Conservation (phyloP, 805 yeast species). For the Yarrowia keelungensis region DNA sequence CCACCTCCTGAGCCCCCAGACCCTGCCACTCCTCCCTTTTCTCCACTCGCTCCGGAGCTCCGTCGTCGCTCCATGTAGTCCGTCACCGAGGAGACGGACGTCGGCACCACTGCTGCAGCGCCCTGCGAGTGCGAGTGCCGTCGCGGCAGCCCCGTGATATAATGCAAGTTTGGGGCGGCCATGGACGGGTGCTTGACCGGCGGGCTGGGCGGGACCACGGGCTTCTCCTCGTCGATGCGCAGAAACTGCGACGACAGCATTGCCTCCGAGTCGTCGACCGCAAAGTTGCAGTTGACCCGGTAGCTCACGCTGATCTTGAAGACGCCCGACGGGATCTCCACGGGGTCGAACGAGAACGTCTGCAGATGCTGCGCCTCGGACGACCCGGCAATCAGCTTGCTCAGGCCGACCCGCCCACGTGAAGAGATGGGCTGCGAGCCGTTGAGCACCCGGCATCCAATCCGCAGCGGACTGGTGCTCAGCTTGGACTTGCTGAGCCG, state of each 20-base stretch:
- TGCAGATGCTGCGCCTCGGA: constrained; percentile 3
- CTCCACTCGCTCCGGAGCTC: constrained; percentile 18
- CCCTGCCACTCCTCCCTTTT: neutral
- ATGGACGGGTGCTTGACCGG: constrained; percentile 72
- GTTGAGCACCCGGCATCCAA: constrained; percentile 69
- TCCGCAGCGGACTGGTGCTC: constrained; percentile 52
- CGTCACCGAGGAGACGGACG: constrained; percentile 16
- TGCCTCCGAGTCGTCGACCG: constrained; percentile 70
- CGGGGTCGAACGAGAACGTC: constrained; percentile 61
- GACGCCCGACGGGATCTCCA: constrained; percentile 77
- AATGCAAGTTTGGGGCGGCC: constrained; percentile 48
- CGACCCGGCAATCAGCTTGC: constrained; percentile 58
- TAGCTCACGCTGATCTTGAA: constrained; percentile 79
- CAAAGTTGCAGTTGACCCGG: constrained; percentile 72
- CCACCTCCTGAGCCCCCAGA: constrained; percentile 7
- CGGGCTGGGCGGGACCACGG: constrained; percentile 38
- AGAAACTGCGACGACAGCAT: constrained; percentile 64
- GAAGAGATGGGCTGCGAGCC: constrained; percentile 81
- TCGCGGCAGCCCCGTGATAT: constrained; percentile 34
- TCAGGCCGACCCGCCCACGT: constrained; percentile 81
- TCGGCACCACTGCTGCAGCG: constrained; percentile 7
- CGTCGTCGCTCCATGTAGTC: constrained; percentile 25
- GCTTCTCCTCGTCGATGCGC: constrained; percentile 53
- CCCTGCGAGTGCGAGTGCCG: constrained; percentile 20
- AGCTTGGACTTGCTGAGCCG: constrained; percentile 54